phyloP scores from a whole-genome alignment of 2,329 filamentous ascomycete genomes.

The Botrytis galanthina region DNA sequence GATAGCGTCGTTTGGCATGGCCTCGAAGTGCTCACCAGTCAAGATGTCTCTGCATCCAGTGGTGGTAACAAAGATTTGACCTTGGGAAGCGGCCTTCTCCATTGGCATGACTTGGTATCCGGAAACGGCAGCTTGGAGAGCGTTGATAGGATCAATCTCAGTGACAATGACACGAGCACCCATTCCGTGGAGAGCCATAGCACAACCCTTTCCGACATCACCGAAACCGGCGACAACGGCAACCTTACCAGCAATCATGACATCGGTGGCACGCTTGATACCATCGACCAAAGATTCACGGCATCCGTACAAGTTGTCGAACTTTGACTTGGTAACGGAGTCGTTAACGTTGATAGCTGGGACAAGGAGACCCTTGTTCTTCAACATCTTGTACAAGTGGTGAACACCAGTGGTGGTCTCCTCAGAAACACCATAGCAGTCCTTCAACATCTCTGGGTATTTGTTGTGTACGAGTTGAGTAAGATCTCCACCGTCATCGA shows the following conservation, averaged over 20 bases:
- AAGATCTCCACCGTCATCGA: constrained; percentile 97
- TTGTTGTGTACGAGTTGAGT: constrained; percentile 95
- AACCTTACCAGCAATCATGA: constrained; percentile 99
- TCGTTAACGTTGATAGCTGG: constrained; percentile 99
- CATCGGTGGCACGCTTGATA: constrained; percentile 99
- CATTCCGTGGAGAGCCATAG: constrained; percentile 93
- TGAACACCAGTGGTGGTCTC: constrained; percentile 99
- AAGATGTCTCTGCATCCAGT: constrained; percentile 99
- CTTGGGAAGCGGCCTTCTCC: constrained; percentile 85
- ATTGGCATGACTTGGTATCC: constrained; percentile 97
- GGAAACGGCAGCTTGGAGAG: constrained; percentile 96
- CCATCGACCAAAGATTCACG: constrained; percentile 97
- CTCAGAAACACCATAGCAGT: constrained; percentile 97
- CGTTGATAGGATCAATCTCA: constrained; percentile 99
- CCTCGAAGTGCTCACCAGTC: constrained; percentile 85
- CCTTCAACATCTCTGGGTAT: constrained; percentile 97
- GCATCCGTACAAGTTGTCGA: constrained; percentile 99
- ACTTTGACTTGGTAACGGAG: constrained; percentile 99
- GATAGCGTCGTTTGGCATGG: constrained; percentile 96
- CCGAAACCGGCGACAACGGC: constrained; percentile 96
- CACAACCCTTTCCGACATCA: constrained; percentile 99
- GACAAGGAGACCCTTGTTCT: constrained; percentile 82
- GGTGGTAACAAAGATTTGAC: constrained; percentile 99
- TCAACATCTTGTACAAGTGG: constrained; percentile 98
- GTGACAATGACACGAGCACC: constrained; percentile 95